phyloP scores from a whole-genome alignment of 2,329 filamentous ascomycete species.

The Cladophialophora psammophila region DNA sequence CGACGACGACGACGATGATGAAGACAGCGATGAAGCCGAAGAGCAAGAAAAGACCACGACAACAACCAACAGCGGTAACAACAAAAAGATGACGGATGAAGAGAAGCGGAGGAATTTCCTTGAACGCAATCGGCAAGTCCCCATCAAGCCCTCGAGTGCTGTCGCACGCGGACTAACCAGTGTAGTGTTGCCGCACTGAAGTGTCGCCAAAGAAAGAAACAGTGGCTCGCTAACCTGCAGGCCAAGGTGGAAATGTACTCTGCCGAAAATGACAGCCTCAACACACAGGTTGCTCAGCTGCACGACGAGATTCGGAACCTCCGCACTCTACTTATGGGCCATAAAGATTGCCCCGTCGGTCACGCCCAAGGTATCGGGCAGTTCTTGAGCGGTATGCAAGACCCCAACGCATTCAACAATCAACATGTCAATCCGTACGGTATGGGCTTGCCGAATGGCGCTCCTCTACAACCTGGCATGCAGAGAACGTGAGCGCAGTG shows the following conservation, averaged over 20 bases:
- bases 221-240: conserved; percentile 95
- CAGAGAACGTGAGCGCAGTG: conserved; percentile 34
- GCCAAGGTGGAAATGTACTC: conserved; percentile 93
- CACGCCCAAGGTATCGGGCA: conserved; percentile 72
- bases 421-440: conserved; percentile 52
- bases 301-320: conserved; percentile 94
- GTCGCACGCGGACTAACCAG: conserved; percentile 28
- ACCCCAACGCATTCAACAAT: conserved; percentile 43
- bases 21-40: conserved; percentile 57
- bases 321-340: conserved; percentile 88
- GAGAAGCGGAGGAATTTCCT: conserved; percentile 99
- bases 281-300: conserved; percentile 80
- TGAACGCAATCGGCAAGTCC: conserved; percentile 85
- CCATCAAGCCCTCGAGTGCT: background rate
- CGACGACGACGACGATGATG: conserved; percentile 52
- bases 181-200: conserved; percentile 90
- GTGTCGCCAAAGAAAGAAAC: conserved; percentile 97
- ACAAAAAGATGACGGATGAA: conserved; percentile 93
- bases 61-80: conserved; percentile 45
- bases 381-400: conserved; percentile 55
- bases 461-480: conserved; percentile 40
- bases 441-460: conserved; percentile 50
- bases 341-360: conserved; percentile 95
- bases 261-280: conserved; percentile 87
- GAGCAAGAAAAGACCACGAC: conserved; percentile 49